Evolutionary conservation across 2,329 filamentous ascomycete species (phyloP).

Genomic region (Dactylellina sp.): DNA sequence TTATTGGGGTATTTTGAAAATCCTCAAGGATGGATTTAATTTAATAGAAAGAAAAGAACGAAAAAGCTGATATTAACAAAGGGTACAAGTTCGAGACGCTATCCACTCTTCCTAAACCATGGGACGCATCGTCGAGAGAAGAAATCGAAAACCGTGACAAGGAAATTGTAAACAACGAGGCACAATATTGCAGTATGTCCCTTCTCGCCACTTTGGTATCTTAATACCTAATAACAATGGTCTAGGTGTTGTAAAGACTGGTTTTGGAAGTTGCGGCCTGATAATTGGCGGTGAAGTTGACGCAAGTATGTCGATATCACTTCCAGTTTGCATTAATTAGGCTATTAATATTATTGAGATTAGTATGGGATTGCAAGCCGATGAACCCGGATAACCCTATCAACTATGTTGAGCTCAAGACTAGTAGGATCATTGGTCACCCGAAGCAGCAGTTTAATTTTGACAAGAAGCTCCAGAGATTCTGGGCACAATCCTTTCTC

Average conservation of each 20-base stretch:
- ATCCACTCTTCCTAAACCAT: slow-evolving; percentile 78
- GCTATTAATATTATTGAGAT: slow-evolving; percentile 1
- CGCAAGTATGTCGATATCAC: slow-evolving; percentile 71
- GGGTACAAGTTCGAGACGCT: slow-evolving; percentile 97
- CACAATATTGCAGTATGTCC: slow-evolving; percentile 84
- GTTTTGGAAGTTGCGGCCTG: slow-evolving; percentile 79
- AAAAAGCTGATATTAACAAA: slow-evolving; percentile 62
- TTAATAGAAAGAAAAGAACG: background rate
- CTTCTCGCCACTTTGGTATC: background rate
- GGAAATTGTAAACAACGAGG: slow-evolving; percentile 83
- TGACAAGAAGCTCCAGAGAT: slow-evolving; percentile 90
- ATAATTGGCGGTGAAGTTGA: slow-evolving; percentile 95
- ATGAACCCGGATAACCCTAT: slow-evolving; percentile 73
- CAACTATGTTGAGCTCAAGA: slow-evolving; percentile 97
- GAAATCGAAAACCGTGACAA: slow-evolving; percentile 81
- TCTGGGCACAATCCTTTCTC: slow-evolving; percentile 96
- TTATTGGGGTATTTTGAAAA: slow-evolving; percentile 89
- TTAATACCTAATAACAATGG: background rate
- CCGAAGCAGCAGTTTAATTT: slow-evolving; percentile 79
- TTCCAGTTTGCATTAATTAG: background rate
- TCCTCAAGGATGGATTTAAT: slow-evolving; percentile 19
- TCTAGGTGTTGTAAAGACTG: slow-evolving; percentile 78
- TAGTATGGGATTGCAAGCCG: slow-evolving; percentile 87
- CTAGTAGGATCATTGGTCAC: slow-evolving; percentile 77
- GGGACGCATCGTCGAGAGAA: slow-evolving; percentile 77